Conservation (phyloP, 2,329 filamentous ascomycete species). For the Xylariaceae sp. region DNA sequence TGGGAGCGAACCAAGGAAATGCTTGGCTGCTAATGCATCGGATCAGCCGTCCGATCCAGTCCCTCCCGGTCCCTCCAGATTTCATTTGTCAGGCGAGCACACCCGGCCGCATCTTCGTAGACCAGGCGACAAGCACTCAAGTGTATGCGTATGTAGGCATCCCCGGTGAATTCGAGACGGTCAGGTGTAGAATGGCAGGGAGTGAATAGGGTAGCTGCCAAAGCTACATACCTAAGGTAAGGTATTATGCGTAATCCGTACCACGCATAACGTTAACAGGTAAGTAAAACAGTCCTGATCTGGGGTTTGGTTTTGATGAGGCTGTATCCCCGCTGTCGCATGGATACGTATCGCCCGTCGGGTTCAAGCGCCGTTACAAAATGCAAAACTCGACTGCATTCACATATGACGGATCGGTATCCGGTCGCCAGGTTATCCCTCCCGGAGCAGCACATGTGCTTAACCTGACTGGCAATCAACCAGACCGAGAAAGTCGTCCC, state of each 20-base stretch:
- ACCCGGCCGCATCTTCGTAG: neutral
- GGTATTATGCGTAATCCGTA: neutral
- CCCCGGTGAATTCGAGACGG: neutral
- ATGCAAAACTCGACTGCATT: constrained; percentile 1
- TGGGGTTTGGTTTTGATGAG: constrained; percentile 7
- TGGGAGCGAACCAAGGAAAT: neutral
- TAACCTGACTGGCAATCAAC: constrained; percentile 8
- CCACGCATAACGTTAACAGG: too few relatives aligned
- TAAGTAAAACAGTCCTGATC: too few relatives aligned
- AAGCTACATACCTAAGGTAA: too few relatives aligned
- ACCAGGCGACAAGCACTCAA: constrained; percentile 7
- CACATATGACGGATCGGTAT: constrained; percentile 4
- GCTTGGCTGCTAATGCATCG: constrained; percentile 6
- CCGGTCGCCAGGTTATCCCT: constrained; percentile 3
- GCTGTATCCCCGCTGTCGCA: constrained; percentile 1
- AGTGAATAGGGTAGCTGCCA: constrained; percentile 1
- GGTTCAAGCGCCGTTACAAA: constrained; percentile 12
- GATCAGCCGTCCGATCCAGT: constrained; percentile 4
- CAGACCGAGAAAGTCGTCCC: constrained; percentile 2
- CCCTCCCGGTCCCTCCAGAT: neutral
- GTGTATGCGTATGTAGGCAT: neutral
- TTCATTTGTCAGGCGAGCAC: neutral
- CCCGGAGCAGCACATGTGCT: constrained; percentile 1
- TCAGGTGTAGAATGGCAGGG: too few relatives aligned
- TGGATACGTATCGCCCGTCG: constrained; percentile 2